Evolutionary conservation across 768 basidiomycete species (phyloP).

Genomic region (Hebeloma cylindrosporum): DNA sequence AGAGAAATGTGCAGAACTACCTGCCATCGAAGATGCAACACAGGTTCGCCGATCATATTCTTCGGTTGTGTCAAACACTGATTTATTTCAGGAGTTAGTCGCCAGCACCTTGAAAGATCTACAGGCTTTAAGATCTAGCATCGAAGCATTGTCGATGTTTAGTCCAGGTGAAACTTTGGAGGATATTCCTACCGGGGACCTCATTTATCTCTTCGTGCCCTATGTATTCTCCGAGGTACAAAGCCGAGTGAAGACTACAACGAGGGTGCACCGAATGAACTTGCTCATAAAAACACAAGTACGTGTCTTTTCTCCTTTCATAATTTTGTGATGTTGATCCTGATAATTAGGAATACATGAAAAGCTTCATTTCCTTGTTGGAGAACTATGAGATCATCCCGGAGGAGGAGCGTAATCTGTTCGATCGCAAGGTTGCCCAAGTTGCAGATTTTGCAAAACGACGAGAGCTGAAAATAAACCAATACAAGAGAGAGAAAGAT

Average conservation of each 20-base stretch:
- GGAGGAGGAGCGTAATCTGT: constrained; percentile 55
- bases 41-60: constrained; percentile 32
- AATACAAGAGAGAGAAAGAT: constrained; percentile 86
- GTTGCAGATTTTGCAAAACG: constrained; percentile 65
- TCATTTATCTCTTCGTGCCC: constrained; percentile 74
- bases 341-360: constrained; percentile 53
- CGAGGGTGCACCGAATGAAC: constrained; percentile 56
- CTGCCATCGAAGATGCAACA: constrained; percentile 43
- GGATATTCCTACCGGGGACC: constrained; percentile 76
- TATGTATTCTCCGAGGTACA: constrained; percentile 67
- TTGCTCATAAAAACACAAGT: constrained; percentile 61
- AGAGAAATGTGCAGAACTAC: constrained; percentile 38
- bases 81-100: constrained; percentile 52
- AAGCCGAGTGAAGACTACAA: constrained; percentile 54
- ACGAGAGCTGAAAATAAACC: constrained; percentile 87
- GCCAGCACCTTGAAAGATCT: constrained; percentile 57
- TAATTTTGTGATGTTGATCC: no score
- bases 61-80: neutral
- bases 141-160: constrained; percentile 68
- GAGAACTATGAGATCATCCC: constrained; percentile 70
- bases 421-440: constrained; percentile 46
- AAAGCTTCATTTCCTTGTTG: constrained; percentile 46
- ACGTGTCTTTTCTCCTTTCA: constrained; percentile 20
- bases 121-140: constrained; percentile 47
- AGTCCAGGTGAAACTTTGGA: constrained; percentile 82